A percentile compares a stretch with the other conserved stretches of the same genome.
Evolutionary conservation across 306 rosid genomes (phyloP).

Genomic region (Medicago arabica): DNA sequence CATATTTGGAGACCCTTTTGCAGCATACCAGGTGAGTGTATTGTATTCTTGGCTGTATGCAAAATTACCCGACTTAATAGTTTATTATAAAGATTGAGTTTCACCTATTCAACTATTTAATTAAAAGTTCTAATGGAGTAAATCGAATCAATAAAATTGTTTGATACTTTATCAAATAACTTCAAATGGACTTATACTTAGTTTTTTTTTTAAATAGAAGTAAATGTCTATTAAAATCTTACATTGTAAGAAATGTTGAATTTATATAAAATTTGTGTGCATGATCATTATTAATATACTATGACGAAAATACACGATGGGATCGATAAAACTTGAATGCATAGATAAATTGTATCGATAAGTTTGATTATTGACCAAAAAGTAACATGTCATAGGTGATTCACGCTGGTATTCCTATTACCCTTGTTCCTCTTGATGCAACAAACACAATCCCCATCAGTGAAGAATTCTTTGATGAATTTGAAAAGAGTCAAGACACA

Average conservation of each 20-base stretch:
- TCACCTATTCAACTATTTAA: too few species aligned
- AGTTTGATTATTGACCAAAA: slow-evolving; percentile 24
- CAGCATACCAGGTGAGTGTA: slow-evolving; percentile 77
- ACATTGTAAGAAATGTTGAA: too few species aligned
- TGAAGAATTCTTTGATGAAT: slow-evolving; percentile 63
- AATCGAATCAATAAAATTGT: too few species aligned
- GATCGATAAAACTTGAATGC: neutral
- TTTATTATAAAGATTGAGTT: neutral
- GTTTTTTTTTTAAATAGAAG: too few species aligned
- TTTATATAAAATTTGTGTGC: too few species aligned
- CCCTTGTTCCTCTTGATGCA: slow-evolving; percentile 92
- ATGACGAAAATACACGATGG: too few species aligned
- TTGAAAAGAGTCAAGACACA: slow-evolving; percentile 73
- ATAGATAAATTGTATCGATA: neutral
- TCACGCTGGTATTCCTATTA: slow-evolving; percentile 90
- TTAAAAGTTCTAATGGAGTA: too few species aligned
- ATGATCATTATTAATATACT: neutral
- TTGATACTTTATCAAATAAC: too few species aligned
- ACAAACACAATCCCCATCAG: slow-evolving; percentile 85
- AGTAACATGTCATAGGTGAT: slow-evolving; percentile 61
- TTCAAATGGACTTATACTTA: too few species aligned
- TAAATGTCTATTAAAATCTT: too few species aligned
- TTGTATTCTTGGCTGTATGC: neutral
- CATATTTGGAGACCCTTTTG: slow-evolving; percentile 92
- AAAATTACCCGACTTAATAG: neutral